Percentiles rank a stretch among this genome's conserved stretches.
Conservation (phyloP, 176 grass and related monocot species). For the Poa annua region DNA sequence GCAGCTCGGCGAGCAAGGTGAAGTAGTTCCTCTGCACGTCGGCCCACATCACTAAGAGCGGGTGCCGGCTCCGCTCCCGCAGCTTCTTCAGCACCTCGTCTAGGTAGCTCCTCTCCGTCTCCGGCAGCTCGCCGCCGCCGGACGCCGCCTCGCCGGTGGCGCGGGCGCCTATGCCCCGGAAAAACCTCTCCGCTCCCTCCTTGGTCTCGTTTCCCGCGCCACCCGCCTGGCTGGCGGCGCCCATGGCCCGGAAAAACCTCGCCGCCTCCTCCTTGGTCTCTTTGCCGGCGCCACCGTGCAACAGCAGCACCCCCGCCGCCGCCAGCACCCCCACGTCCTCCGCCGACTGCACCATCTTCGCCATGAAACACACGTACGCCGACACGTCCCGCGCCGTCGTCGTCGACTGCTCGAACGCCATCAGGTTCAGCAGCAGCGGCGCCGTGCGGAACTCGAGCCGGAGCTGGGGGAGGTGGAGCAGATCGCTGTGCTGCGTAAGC, state of each 20-base stretch:
- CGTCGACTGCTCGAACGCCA: conserved; percentile 47
- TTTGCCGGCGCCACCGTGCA: not conserved
- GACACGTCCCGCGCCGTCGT: conserved; percentile 1
- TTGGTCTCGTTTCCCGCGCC: not conserved
- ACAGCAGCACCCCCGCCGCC: conserved; percentile 43
- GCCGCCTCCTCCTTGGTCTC: conserved; percentile 9
- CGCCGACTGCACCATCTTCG: conserved; percentile 50
- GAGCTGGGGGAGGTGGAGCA: conserved; percentile 29
- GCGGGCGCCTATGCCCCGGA: too few relatives aligned
- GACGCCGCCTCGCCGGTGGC: too few relatives aligned
- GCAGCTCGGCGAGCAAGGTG: not conserved
- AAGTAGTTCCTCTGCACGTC: not conserved
- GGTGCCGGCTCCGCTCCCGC: not conserved
- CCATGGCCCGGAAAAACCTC: too few relatives aligned
- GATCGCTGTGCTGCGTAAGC: conserved; percentile 12
- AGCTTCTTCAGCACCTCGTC: not conserved
- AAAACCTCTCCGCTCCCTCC: not conserved
- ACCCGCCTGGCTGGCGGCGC: not conserved
- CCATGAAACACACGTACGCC: conserved; percentile 50
- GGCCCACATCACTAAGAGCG: not conserved
- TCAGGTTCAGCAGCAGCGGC: conserved; percentile 51
- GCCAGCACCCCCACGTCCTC: conserved; percentile 40
- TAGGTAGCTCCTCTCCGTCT: conserved; percentile 36
- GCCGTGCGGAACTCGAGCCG: conserved; percentile 41
- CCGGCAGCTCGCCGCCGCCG: too few relatives aligned